A percentile compares a stretch with the other conserved stretches of the same genome.
phyloP scores from a whole-genome alignment of 495 filamentous ascomycete species.

The Hypoxylon perforatum region DNA sequence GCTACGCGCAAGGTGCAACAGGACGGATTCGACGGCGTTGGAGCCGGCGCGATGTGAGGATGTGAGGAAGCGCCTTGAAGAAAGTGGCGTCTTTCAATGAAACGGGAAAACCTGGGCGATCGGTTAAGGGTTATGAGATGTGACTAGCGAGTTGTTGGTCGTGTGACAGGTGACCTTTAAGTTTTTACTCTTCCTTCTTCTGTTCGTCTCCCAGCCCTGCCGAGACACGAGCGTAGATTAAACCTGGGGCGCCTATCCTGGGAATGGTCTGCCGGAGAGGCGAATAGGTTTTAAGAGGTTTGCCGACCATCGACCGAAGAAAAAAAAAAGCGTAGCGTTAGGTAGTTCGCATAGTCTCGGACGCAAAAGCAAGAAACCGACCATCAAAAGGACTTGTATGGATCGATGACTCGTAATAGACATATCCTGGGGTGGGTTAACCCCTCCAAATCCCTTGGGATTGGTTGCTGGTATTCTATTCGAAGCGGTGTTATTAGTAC shows the following conservation, averaged over 20 bases:
- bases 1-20: slow-evolving; percentile 74
- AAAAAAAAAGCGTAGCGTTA: slow-evolving; percentile 12
- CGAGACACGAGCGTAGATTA: slow-evolving; percentile 19
- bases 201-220: slow-evolving; percentile 7
- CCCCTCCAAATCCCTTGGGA: slow-evolving; percentile 28
- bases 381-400: slow-evolving; percentile 35
- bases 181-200: neutral
- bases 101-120: slow-evolving; percentile 28
- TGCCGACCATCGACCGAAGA: slow-evolving; percentile 16
- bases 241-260: slow-evolving; percentile 23
- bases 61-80: slow-evolving; percentile 31
- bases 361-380: slow-evolving; percentile 35
- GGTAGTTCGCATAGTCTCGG: slow-evolving; percentile 38
- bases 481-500: slow-evolving; percentile 28
- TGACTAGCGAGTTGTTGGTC: slow-evolving; percentile 39
- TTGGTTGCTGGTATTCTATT: slow-evolving; percentile 7
- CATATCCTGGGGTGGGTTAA: slow-evolving; percentile 21
- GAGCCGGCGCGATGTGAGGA: slow-evolving; percentile 35
- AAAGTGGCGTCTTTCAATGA: slow-evolving; percentile 36
- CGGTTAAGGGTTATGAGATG: slow-evolving; percentile 36
- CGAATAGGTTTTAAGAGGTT: slow-evolving; percentile 21
- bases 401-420: slow-evolving; percentile 43
- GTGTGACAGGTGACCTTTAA: slow-evolving; percentile 31
- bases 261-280: slow-evolving; percentile 16
- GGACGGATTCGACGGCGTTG: slow-evolving; percentile 72